Evolutionary conservation across 495 filamentous ascomycete species (phyloP).

Genomic region (Corynascus novoguineensis): DNA sequence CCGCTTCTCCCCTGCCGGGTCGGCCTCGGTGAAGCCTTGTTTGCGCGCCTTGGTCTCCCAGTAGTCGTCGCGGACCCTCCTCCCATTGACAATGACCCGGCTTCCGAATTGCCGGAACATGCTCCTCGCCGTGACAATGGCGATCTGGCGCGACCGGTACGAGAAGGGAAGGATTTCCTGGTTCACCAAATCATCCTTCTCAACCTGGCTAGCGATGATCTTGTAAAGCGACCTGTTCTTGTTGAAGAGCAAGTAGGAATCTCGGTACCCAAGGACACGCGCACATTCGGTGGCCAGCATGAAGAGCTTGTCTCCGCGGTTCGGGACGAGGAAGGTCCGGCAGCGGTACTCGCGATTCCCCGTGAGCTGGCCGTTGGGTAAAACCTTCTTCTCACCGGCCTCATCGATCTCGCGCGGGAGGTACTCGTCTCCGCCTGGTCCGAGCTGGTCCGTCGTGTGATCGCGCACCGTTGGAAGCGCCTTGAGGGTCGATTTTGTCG

Average conservation of each 20-base stretch:
- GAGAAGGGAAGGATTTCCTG: slow-evolving; percentile 97
- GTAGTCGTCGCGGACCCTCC: slow-evolving; percentile 94
- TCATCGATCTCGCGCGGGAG: slow-evolving; percentile 90
- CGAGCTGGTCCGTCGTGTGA: slow-evolving; percentile 95
- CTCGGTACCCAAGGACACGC: slow-evolving; percentile 86
- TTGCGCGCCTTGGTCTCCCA: slow-evolving; percentile 97
- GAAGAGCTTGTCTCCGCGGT: slow-evolving; percentile 87
- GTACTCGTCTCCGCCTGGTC: slow-evolving; percentile 90
- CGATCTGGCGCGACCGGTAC: slow-evolving; percentile 95
- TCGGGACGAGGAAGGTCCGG: slow-evolving; percentile 86
- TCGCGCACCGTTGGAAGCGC: slow-evolving; percentile 93
- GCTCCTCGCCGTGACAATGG: slow-evolving; percentile 95
- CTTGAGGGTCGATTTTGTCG: slow-evolving; percentile 88
- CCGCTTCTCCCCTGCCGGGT: slow-evolving; percentile 92
- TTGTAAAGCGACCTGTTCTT: slow-evolving; percentile 97
- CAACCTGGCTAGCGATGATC: slow-evolving; percentile 92
- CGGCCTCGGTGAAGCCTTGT: slow-evolving; percentile 97
- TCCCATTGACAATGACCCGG: slow-evolving; percentile 80
- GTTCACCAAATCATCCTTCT: slow-evolving; percentile 93
- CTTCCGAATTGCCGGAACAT: slow-evolving; percentile 99
- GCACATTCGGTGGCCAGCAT: slow-evolving; percentile 99
- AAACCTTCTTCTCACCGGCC: slow-evolving; percentile 89
- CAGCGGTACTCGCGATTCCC: slow-evolving; percentile 87
- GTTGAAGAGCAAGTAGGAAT: slow-evolving; percentile 98
- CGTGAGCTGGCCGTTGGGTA: slow-evolving; percentile 70